Evolutionary conservation across 495 filamentous ascomycete species (phyloP), one percentile per base, ranked within the genome.

Genomic region (Endocarpon pusillum): DNA sequence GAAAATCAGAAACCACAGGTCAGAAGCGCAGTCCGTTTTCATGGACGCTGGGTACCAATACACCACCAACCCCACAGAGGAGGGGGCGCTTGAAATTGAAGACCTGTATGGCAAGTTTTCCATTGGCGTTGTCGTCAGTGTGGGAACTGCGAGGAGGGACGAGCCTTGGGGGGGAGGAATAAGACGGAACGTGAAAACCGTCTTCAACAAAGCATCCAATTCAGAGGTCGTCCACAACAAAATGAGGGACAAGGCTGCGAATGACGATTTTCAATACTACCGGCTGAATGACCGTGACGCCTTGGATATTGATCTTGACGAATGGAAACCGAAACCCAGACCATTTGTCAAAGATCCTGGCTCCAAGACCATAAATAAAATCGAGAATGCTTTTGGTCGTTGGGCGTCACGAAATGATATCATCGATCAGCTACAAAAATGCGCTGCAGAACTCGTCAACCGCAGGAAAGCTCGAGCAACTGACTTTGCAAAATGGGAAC

Each of bases 121-220:
- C 3, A 22, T 44, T 21, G 42, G 37, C 4, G 19, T 34, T 17
- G 16, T 46, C n/a, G 42, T 46, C 9, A 46, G 43, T 19, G 16
- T 46, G 10, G 43, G 43, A n/a, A 45, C 45, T 8, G 33, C 42
- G 1, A 17, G 30, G 9, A 16, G 16, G 12, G 12, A 6, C 5
- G 29, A 7, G 17, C 1, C 15, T 21, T 8, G 19, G 5, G 33
- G 24, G 15, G 14, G 19, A 18, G 25, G 21, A 16, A 29, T 42
- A n/a, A 27, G 7, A 35, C 24, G 19, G 18, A 14, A 4, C 11
- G 17, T 16, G 5, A 41, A 24, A 10, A 17, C 19, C 4, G 15
- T 35, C 3, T 36, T 32, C 10, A 10, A 31, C 1, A 6, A 11
- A 1, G 11, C 32, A 2, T 30, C 27, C 22, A 26, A 43, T 26